phyloP scores from a whole-genome alignment of 495 filamentous ascomycete genomes.

The Trichocladium uniseriatum region DNA sequence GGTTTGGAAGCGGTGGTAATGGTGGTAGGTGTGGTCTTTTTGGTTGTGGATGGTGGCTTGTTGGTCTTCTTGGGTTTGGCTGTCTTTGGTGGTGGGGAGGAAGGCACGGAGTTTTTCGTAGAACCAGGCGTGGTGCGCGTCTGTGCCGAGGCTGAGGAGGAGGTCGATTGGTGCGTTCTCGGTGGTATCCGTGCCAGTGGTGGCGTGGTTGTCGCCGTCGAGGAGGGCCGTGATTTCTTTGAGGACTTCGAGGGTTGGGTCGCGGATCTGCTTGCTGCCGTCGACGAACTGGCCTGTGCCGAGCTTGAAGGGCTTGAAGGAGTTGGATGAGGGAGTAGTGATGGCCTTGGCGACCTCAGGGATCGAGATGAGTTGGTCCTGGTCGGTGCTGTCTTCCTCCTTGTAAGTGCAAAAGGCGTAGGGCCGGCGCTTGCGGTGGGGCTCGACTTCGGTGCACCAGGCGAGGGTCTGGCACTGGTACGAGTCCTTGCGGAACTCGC shows the following conservation, averaged over 20 bases:
- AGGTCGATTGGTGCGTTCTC: conserved; percentile 22
- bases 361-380: conserved; percentile 17
- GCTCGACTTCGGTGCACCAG: conserved; percentile 27
- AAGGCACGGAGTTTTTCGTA: conserved; percentile 20
- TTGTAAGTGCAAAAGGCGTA: conserved; percentile 29
- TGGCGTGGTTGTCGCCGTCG: conserved; percentile 8
- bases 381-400: conserved; percentile 16
- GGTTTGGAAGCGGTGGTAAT: conserved; percentile 25
- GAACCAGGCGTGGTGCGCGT: conserved; percentile 28
- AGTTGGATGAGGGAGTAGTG: conserved; percentile 20
- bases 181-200: too few relatives aligned
- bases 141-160: conserved; percentile 22
- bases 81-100: neutral
- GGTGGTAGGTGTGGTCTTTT: conserved; percentile 14
- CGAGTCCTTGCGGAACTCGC: conserved; percentile 20
- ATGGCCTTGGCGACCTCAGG: conserved; percentile 30
- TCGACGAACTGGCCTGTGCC: conserved; percentile 27
- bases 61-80: neutral
- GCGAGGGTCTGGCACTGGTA: conserved; percentile 27
- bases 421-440: conserved; percentile 14
- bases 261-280: conserved; percentile 28
- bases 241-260: conserved; percentile 24
- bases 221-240: conserved; percentile 22
- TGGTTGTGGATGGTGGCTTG: conserved; percentile 8
- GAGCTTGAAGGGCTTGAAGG: conserved; percentile 29